A percentile compares a stretch with the other conserved stretches of the same genome.
phyloP scores from a whole-genome alignment of 2,329 filamentous ascomycete genomes.

The Septoria petroselini region DNA sequence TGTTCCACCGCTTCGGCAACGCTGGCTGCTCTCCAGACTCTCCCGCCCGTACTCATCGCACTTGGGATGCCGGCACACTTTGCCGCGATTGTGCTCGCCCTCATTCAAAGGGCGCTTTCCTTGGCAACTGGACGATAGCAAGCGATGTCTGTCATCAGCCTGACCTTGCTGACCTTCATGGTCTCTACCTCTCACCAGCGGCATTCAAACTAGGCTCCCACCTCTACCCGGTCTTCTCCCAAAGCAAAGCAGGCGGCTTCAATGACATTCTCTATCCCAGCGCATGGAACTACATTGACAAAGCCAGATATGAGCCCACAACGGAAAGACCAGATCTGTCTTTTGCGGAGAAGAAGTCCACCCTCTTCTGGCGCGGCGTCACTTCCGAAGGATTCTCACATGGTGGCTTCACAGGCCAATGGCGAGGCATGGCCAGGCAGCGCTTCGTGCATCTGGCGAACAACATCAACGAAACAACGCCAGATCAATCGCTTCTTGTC shows the following conservation, averaged over 20 bases:
- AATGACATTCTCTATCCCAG: conserved; percentile 70
- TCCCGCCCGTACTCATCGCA: conserved; percentile 54
- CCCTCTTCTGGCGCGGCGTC: conserved; percentile 72
- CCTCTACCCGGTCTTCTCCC: conserved; percentile 71
- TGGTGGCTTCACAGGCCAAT: conserved; percentile 48
- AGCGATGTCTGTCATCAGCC: conserved; percentile 73
- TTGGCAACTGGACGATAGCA: conserved; percentile 63
- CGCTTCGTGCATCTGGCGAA: conserved; percentile 70
- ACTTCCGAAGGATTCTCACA: conserved; percentile 56
- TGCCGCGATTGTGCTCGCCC: conserved; percentile 62
- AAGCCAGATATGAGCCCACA: conserved; percentile 52
- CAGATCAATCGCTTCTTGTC: conserved; percentile 57
- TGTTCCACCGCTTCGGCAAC: conserved; percentile 44
- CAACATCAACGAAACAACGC: conserved; percentile 51
- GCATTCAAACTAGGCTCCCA: conserved; percentile 60
- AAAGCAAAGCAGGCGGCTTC: conserved; percentile 69
- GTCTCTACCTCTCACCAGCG: conserved; percentile 66
- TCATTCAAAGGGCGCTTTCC: conserved; percentile 65
- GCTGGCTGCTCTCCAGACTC: conserved; percentile 63
- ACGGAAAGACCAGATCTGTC: conserved; percentile 51
- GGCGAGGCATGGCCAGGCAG: conserved; percentile 66
- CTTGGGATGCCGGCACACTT: conserved; percentile 63
- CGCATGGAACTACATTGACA: conserved; percentile 60
- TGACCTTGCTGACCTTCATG: conserved; percentile 69
- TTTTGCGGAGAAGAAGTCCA: conserved; percentile 62